Evolutionary conservation across 1,284 basidiomycete genomes (phyloP).

Genomic region (Apiotrichum akiyoshidainum): DNA sequence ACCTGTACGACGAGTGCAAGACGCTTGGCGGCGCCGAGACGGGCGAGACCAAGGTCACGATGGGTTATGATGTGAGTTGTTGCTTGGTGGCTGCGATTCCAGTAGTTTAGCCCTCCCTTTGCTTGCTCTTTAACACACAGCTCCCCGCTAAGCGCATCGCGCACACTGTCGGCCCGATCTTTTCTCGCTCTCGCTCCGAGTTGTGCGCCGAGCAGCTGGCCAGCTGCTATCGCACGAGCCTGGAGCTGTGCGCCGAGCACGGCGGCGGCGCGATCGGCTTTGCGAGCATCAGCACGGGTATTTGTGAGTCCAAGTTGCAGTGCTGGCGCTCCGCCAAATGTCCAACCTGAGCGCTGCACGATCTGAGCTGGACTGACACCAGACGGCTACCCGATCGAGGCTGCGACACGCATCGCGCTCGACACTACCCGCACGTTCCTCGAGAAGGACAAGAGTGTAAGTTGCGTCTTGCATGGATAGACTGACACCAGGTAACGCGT

Average conservation of each 20-base stretch:
- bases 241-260: conserved; percentile 63
- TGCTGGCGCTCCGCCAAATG: no score
- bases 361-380: neutral
- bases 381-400: conserved; percentile 50
- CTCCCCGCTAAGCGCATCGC: conserved; percentile 67
- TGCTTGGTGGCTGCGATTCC: no score
- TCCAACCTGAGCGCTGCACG: neutral
- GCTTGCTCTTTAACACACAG: neutral
- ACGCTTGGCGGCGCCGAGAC: conserved; percentile 71
- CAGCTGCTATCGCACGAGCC: conserved; percentile 68
- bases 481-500: conserved; percentile 31
- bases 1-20: conserved; percentile 67
- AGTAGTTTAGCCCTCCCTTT: no score
- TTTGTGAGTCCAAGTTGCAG: conserved; percentile 37
- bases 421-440: conserved; percentile 38
- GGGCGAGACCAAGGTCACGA: conserved; percentile 59
- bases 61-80: conserved; percentile 45
- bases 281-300: conserved; percentile 36
- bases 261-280: conserved; percentile 64
- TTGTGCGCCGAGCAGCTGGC: conserved; percentile 59
- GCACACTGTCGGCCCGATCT: conserved; percentile 87
- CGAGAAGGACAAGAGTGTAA: conserved; percentile 30
- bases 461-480: conserved; percentile 5
- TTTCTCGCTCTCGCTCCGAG: conserved; percentile 54
- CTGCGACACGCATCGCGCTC: conserved; percentile 44